Conservation (phyloP, 371 early-diverging fungal genomes). For the Mucor ambiguus region DNA sequence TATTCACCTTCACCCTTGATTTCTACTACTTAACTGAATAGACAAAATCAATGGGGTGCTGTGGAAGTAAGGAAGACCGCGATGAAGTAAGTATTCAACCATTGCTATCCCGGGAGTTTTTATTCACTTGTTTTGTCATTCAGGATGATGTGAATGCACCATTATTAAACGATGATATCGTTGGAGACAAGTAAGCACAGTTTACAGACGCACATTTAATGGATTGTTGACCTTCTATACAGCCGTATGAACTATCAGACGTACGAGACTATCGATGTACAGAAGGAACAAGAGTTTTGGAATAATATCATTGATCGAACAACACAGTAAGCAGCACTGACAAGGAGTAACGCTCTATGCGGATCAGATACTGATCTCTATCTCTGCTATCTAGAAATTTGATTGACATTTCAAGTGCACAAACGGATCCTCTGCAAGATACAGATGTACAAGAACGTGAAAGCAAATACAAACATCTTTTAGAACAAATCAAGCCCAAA, state of each 20-base stretch:
- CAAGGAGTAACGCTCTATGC: neutral
- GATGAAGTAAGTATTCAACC: constrained; percentile 33
- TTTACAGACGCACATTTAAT: neutral
- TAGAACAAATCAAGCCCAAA: constrained; percentile 75
- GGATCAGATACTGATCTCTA: neutral
- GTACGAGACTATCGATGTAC: constrained; percentile 42
- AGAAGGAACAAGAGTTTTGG: constrained; percentile 53
- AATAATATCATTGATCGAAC: constrained; percentile 48
- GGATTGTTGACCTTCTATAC: neutral
- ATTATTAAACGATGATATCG: constrained; percentile 32
- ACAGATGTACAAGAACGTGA: constrained; percentile 51
- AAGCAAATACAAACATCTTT: constrained; percentile 39
- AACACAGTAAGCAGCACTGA: constrained; percentile 37
- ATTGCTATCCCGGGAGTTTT: neutral
- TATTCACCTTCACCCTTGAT: neutral
- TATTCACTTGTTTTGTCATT: neutral
- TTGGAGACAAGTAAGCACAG: constrained; percentile 35
- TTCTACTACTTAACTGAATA: neutral
- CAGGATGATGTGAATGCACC: constrained; percentile 40
- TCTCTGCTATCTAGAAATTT: constrained; percentile 35
- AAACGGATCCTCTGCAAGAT: constrained; percentile 48
- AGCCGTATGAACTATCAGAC: constrained; percentile 38
- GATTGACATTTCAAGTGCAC: constrained; percentile 51
- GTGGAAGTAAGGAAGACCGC: constrained; percentile 47
- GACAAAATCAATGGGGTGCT: constrained; percentile 41